Conservation (phyloP, 192 early-diverging fungal genomes). For the Backusella westeae region DNA sequence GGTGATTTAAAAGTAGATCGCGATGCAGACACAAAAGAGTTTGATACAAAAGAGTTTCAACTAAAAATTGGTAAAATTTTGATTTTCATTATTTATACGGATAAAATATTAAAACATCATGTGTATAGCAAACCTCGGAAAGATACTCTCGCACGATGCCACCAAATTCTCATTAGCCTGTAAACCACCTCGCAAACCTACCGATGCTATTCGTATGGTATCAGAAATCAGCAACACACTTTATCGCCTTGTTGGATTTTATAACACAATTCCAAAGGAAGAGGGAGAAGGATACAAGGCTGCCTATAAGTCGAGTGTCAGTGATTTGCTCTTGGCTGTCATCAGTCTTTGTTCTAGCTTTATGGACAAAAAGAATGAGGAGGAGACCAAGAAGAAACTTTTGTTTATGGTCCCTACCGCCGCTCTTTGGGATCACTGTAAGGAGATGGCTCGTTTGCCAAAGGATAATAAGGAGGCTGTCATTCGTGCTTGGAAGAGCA, state of each 20-base stretch:
- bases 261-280: constrained; percentile 21
- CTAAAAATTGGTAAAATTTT: constrained; percentile 20
- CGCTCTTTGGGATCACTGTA: constrained; percentile 29
- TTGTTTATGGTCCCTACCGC: constrained; percentile 31
- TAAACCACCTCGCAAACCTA: constrained; percentile 32
- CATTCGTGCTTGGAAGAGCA: constrained; percentile 3
- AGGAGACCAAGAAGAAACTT: constrained; percentile 13
- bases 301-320: neutral
- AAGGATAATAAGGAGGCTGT: constrained; percentile 27
- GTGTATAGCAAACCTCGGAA: constrained; percentile 17
- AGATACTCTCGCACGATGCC: constrained; percentile 30
- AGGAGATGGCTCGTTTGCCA: neutral
- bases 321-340: neutral
- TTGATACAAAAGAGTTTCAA: constrained; percentile 23
- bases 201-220: constrained; percentile 21
- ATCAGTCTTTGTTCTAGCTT: constrained; percentile 25
- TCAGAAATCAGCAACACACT: constrained; percentile 24
- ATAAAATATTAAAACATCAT: neutral
- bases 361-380: neutral
- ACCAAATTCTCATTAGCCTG: constrained; percentile 36
- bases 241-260: constrained; percentile 30
- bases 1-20: constrained; percentile 9
- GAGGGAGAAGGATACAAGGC: neutral
- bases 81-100: no score
- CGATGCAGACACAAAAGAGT: neutral